Base-by-base conservation (phyloP, 2,329 filamentous ascomycete genomes). In the Aspergillus chevalieri region DNA sequence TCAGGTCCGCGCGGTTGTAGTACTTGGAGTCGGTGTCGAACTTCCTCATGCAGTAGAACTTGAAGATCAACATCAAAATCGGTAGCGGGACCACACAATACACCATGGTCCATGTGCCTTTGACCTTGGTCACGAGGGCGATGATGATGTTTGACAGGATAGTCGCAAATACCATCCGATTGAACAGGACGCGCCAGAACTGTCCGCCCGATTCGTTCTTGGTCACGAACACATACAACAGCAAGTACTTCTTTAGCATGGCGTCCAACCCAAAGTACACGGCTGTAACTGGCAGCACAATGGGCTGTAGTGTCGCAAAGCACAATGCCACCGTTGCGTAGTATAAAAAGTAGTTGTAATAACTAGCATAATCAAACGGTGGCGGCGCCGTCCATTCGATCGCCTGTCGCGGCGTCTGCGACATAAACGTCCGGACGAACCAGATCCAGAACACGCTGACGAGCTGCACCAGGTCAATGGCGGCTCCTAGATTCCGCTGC, bases 271-370 rank as follows among this genome's bases (percentile, higher is more conserved):
- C 74, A 67, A 97, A 97, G 76, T 96, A 98, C 26, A 96, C 72
- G 1, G 91, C 90, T 1, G 88, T 89, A 36, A 94, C 87, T 0
- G 88, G 84, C 6, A 98, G 78, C 1, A 93, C 86, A 21, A 97
- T 78, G 0, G 93, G 93, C 68, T 97, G 93, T 47, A 97, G 78
- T 1, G 84, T 83, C 2, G 86, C 84, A 63, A 93, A 96, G 61
- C 85, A 89, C 14, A 98, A 76, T 0, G 89, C 86, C 28, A 97
- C 87, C 0, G 92, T 96, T 21, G 87, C 78, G 73, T 97, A 98
- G 72, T 89, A 98, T 26, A 97, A 77, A 70, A 96, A 96, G 68
- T 95, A 97, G 69, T 96, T 97, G 79, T 96, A 98, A 73, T 97
- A 97, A 59, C 83, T 89, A 51, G 93, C 89, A 64, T 96, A 97